These are phyloP conservation scores for Artomyces pyxidatus DNA, from an alignment of 768 basidiomycete species.

Conservation along the genomic window DNA sequence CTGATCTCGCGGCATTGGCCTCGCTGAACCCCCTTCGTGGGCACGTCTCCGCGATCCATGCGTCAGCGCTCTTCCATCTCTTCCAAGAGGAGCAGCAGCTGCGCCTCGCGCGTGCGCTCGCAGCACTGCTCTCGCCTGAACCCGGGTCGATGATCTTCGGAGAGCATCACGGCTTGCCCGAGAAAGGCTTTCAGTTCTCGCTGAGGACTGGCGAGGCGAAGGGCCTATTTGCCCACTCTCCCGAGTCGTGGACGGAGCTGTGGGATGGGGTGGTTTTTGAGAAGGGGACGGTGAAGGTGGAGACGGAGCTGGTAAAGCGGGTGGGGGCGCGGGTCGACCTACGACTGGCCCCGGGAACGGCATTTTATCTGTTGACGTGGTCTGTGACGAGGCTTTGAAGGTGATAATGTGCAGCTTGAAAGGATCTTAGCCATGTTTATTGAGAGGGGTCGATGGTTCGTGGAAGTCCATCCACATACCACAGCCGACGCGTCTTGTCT, in stretches of 20 bases:
- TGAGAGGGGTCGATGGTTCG: no score
- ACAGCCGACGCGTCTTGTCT: no score
- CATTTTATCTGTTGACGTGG: no score
- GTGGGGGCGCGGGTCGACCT: no score
- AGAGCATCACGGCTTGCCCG: conserved; percentile 25
- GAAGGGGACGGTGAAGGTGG: conserved; percentile 4
- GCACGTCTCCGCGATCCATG: conserved; percentile 41
- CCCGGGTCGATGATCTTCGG: conserved; percentile 43
- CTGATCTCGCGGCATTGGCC: conserved; percentile 24
- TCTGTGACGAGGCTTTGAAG: no score
- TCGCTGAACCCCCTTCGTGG: conserved; percentile 40
- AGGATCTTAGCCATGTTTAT: no score
- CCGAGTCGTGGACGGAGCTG: conserved; percentile 28
- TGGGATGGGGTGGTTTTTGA: conserved; percentile 25
- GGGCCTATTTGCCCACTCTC: conserved; percentile 26
- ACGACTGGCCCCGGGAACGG: no score
- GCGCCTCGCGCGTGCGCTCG: conserved; percentile 33
- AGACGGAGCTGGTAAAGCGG: not conserved
- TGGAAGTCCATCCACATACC: no score
- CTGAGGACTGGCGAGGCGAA: not conserved
- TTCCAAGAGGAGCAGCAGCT: conserved; percentile 35
- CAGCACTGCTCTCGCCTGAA: conserved; percentile 32
- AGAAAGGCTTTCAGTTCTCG: conserved; percentile 22
- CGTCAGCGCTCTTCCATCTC: conserved; percentile 41
- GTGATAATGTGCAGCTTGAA: no score